Evolutionary conservation across 495 filamentous ascomycete species (phyloP).

Genomic region (Annulohypoxylon moriforme): DNA sequence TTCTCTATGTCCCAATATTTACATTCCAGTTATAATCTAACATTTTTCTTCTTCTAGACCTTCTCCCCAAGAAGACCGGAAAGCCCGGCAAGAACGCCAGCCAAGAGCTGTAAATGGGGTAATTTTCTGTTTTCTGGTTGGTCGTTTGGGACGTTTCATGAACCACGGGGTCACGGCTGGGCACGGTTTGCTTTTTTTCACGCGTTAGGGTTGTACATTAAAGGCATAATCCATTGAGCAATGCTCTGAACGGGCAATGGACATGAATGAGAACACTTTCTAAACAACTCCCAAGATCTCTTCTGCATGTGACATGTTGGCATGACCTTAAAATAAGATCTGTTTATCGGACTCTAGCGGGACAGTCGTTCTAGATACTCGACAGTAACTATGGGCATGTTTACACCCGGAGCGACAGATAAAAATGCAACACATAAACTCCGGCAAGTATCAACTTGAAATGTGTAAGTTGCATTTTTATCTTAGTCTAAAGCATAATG

Average conservation of each 20-base stretch:
- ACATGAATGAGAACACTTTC: conserved; percentile 66
- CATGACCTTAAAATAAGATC: neutral
- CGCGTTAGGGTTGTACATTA: conserved; percentile 92
- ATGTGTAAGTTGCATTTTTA: neutral
- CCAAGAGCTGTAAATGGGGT: conserved; percentile 83
- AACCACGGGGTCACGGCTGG: conserved; percentile 86
- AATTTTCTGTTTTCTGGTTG: conserved; percentile 72
- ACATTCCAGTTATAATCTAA: conserved; percentile 57
- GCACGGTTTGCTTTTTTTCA: conserved; percentile 80
- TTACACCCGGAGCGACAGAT: too few relatives aligned
- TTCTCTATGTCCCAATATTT: conserved; percentile 2
- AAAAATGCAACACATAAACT: too few relatives aligned
- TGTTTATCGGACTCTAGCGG: neutral
- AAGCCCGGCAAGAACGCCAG: conserved; percentile 90
- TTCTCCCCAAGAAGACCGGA: conserved; percentile 96
- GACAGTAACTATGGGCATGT: too few relatives aligned
- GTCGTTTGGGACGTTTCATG: conserved; percentile 78
- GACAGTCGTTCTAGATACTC: neutral
- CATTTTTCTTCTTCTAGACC: conserved; percentile 74
- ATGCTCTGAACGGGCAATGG: conserved; percentile 60
- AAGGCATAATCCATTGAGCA: conserved; percentile 68
- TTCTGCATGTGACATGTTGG: neutral
- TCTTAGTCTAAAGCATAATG: conserved; percentile 8
- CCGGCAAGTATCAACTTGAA: neutral
- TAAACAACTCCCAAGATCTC: conserved; percentile 40